A percentile compares a stretch with the other conserved stretches of the same genome.
Conservation (phyloP, 202 grass and related monocot genomes). For the Carex sylvatica region DNA sequence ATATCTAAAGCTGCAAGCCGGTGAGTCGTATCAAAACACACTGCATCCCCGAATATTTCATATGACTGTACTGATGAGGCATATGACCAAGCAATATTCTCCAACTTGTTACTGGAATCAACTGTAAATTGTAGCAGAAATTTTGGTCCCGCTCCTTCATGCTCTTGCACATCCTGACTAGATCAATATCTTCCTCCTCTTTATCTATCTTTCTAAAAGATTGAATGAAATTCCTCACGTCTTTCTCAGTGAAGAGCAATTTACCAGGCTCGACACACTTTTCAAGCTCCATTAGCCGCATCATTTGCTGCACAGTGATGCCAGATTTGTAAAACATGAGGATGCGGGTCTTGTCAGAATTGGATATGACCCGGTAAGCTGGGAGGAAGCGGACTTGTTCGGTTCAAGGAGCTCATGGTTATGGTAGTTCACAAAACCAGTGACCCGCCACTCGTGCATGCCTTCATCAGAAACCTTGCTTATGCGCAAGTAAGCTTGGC, state of each 20-base stretch:
- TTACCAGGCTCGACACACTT: conserved; percentile 50
- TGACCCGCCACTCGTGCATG: conserved; percentile 53
- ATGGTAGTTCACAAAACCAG: conserved; percentile 65
- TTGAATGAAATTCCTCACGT: conserved; percentile 70
- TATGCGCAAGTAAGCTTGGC: conserved; percentile 64
- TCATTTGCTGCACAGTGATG: conserved; percentile 70
- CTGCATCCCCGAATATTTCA: conserved; percentile 58
- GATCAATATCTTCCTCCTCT: conserved; percentile 43
- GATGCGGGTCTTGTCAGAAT: conserved; percentile 52
- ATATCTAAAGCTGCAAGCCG: conserved; percentile 45
- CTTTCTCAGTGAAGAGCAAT: conserved; percentile 70
- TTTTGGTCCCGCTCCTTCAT: conserved; percentile 56
- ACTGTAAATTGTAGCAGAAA: conserved; percentile 51
- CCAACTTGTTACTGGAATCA: conserved; percentile 31
- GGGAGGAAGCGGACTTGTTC: conserved; percentile 52
- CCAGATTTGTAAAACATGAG: conserved; percentile 53
- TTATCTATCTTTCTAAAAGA: conserved; percentile 51
- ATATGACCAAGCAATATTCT: conserved; percentile 66
- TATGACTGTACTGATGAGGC: conserved; percentile 52
- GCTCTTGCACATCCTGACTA: conserved; percentile 51
- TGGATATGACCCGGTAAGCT: conserved; percentile 50
- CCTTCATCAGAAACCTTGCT: conserved; percentile 32
- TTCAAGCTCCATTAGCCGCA: conserved; percentile 73
- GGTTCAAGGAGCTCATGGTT: conserved; percentile 57
- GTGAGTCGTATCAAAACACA: conserved; percentile 54